Evolutionary conservation across 352 stramenopile species (phyloP).

Genomic region (Pythium guiyangense): DNA sequence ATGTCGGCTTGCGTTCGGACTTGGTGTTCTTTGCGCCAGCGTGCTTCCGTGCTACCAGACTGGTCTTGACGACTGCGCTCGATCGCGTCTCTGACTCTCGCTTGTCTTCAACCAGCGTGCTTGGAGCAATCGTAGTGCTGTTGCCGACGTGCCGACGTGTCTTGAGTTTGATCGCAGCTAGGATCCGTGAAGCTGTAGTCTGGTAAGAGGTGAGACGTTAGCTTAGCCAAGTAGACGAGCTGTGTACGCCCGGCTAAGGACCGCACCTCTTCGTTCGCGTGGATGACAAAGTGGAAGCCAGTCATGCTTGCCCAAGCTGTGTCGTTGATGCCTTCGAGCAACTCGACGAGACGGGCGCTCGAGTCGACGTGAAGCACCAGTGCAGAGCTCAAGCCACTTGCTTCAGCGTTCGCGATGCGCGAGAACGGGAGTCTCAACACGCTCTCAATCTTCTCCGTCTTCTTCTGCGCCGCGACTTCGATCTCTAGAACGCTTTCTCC

Average conservation of each 20-base stretch:
- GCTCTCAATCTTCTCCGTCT: slow-evolving; percentile 3
- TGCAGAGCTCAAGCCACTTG: not conserved
- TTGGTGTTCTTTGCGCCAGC: not conserved
- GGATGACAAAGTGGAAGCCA: not conserved
- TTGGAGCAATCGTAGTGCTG: not conserved
- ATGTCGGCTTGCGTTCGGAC: not conserved
- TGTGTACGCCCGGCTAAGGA: no score
- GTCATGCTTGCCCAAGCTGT: not conserved
- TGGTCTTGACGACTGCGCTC: no score
- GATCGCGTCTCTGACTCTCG: not conserved
- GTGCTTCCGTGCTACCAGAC: no score
- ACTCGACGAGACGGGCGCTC: not conserved
- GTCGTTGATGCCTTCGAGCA: slow-evolving; percentile 2
- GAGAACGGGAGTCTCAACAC: slow-evolving; percentile 23
- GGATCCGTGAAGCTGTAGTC: not conserved
- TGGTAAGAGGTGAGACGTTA: not conserved
- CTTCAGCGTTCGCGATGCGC: slow-evolving; percentile 2
- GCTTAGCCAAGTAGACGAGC: no score
- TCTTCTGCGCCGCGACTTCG: slow-evolving; percentile 11
- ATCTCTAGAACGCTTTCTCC: slow-evolving; percentile 20
- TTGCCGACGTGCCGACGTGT: not conserved
- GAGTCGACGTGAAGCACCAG: not conserved
- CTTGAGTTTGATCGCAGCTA: not conserved
- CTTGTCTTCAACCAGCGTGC: not conserved
- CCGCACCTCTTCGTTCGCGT: slow-evolving; percentile 1